Evolutionary conservation across 1,284 basidiomycete genomes (phyloP).

Genomic region (Dichomitus squalens): DNA sequence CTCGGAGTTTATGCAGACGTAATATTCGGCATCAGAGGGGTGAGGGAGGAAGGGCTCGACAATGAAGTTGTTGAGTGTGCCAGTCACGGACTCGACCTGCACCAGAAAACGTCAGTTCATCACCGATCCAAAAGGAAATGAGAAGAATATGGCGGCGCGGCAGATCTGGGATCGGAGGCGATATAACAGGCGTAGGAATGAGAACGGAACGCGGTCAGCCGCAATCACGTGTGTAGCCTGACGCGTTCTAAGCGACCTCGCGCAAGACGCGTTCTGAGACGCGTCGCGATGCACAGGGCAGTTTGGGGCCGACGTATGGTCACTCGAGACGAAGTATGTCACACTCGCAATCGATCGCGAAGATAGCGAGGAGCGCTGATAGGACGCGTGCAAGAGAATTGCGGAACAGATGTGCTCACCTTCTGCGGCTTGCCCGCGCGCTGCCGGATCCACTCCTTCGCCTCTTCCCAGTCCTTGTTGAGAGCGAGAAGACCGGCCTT

Average conservation of each 20-base stretch:
- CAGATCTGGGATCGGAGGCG: neutral
- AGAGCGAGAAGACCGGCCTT: conserved; percentile 95
- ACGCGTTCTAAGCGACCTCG: conserved; percentile 21
- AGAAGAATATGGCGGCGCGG: neutral
- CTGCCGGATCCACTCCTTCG: conserved; percentile 86
- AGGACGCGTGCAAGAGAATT: conserved; percentile 2
- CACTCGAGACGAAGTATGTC: neutral
- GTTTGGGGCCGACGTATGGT: too few species aligned
- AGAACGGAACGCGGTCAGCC: conserved; percentile 1
- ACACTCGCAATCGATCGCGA: conserved; percentile 9
- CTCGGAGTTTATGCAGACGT: conserved; percentile 96
- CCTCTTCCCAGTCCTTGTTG: conserved; percentile 91
- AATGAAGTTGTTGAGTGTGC: conserved; percentile 97
- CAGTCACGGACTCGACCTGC: conserved; percentile 91
- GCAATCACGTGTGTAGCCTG: conserved; percentile 17
- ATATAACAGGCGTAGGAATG: conserved; percentile 1
- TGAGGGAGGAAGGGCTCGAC: conserved; percentile 98
- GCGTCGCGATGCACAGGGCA: conserved; percentile 15
- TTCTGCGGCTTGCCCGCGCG: conserved; percentile 94
- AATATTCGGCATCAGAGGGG: conserved; percentile 93
- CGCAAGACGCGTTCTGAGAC: conserved; percentile 16
- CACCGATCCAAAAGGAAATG: neutral
- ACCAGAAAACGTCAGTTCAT: conserved; percentile 2
- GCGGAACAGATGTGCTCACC: conserved; percentile 45
- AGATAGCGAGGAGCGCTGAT: conserved; percentile 17